Evolutionary conservation across 2,329 filamentous ascomycete genomes (phyloP).

Genomic region (Pleurostoma richardsiae): DNA sequence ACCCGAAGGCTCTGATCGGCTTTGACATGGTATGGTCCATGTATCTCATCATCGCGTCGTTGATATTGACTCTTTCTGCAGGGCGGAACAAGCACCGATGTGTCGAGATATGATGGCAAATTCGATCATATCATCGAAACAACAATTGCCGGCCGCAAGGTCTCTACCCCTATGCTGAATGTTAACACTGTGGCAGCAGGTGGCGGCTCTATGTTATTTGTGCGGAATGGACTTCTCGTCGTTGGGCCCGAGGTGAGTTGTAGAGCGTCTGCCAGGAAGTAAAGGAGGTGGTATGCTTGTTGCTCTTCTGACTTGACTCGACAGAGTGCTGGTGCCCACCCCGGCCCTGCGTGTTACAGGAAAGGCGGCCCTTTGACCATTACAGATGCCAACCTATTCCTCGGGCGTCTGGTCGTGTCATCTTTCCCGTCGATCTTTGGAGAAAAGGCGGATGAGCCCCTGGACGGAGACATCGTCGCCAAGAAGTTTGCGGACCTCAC

Average conservation of each 20-base stretch:
- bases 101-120: constrained; percentile 62
- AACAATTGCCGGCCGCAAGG: constrained; percentile 35
- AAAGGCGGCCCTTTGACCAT: constrained; percentile 66
- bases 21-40: constrained; percentile 58
- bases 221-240: constrained; percentile 59
- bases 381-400: constrained; percentile 64
- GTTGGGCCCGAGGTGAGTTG: constrained; percentile 49
- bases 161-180: not conserved
- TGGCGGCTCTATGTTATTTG: constrained; percentile 44
- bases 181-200: constrained; percentile 32
- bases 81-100: constrained; percentile 63
- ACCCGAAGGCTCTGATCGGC: constrained; percentile 65
- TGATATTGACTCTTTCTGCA: constrained; percentile 54
- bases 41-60: constrained; percentile 21
- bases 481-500: constrained; percentile 60
- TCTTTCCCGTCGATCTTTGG: constrained; percentile 73
- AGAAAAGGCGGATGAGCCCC: constrained; percentile 60
- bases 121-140: constrained; percentile 62
- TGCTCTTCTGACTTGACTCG: no score
- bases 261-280: no score
- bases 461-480: constrained; percentile 58
- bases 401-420: constrained; percentile 59
- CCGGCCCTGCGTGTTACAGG: constrained; percentile 66
- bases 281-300: no score
- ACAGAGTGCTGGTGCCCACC: constrained; percentile 57